Evolutionary conservation across 768 basidiomycete species (phyloP), one percentile per base, ranked within the genome.

Genomic region (Suillus hirtellus): DNA sequence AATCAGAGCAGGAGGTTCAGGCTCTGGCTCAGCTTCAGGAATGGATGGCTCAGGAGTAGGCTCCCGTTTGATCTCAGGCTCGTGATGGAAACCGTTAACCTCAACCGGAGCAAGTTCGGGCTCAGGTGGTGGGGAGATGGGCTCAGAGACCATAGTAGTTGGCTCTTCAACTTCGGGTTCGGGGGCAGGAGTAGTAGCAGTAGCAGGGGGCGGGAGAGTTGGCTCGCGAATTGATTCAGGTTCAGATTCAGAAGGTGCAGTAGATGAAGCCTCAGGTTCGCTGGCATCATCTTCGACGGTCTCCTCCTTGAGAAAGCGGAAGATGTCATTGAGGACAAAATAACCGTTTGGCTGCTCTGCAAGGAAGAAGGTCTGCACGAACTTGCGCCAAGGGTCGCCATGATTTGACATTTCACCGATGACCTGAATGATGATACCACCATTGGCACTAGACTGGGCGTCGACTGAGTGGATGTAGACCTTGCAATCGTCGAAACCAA

Each of bases 301-400:
- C 73, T 98, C 95, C 79, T 98, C 97, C 81, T 97, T 98, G 67
- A 99, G 82, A 84, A 97, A 99, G 64, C 97, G 92, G 89, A 99
- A 99, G 81, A 99, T 98, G 80, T 99, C 97, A 79, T 99, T 99
- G 78, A 99, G 89, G 67, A 99, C 97, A 74, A 96, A 99, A 82
- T 99, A 99, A 49, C 97, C 97, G 69, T 96, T 97, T 15, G 95
- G 94, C 79, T 99, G 97, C 77, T 98, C 95, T 44, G 97, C 97
- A 61, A 99, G 89, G 91, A 99, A 99, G 81, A 99, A 99, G 8
- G 96, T 98, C 80, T 99, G 97, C 12, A 95, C 96, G 71, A 99
- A 99, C 80, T 99, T 99, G 73, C 90, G 88, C 97, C 97, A 99
- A 5, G 92, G 84, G 60, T 91, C 92, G 63, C 86, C 85, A 67